Conservation (phyloP, 1,139 yeast genomes). For the Blastobotrys capitulatus region DNA sequence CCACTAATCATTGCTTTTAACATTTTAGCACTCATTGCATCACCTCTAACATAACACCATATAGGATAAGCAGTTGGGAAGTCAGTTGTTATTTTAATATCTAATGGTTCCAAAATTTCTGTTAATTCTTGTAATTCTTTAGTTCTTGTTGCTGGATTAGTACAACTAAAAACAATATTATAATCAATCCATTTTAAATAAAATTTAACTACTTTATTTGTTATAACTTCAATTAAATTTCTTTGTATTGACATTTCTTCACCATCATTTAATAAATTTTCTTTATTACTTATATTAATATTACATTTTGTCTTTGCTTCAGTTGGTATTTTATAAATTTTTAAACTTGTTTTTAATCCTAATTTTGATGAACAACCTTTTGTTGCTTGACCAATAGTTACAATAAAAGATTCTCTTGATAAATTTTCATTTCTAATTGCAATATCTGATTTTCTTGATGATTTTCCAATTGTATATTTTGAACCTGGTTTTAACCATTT, state of each 20-base stretch:
- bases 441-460: neutral
- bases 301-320: no score
- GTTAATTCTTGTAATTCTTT: neutral
- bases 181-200: conserved; percentile 4
- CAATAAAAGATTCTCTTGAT: neutral
- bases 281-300: neutral
- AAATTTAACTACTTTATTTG: neutral
- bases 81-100: conserved; percentile 20
- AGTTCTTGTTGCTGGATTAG: neutral
- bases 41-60: conserved; percentile 4
- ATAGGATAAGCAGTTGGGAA: neutral
- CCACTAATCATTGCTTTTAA: conserved; percentile 25
- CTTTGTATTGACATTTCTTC: no score
- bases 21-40: conserved; percentile 18
- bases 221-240: neutral
- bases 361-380: neutral
- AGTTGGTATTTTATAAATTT: neutral
- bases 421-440: neutral
- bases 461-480: neutral
- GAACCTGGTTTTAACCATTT: conserved; percentile 7
- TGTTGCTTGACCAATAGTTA: neutral
- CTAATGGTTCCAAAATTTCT: conserved; percentile 19
- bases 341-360: neutral
- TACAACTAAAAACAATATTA: neutral
- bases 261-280: no score